Evolutionary conservation across 345 rosid genomes (phyloP).

Genomic region (Boechera divaricarpa): DNA sequence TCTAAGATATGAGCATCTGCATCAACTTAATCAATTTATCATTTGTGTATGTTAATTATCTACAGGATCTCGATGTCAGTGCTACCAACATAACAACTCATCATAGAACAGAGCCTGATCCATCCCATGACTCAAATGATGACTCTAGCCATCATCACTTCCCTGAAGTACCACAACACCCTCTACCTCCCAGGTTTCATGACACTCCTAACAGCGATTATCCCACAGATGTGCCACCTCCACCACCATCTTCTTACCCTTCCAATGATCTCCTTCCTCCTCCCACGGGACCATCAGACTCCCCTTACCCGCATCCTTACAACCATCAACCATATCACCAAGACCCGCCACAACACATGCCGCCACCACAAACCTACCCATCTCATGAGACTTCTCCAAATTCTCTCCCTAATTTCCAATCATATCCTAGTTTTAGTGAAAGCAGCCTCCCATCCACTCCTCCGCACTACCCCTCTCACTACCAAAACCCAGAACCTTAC

Average conservation of each 20-base stretch:
- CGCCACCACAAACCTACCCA: constrained; percentile 59
- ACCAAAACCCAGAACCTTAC: constrained; percentile 72
- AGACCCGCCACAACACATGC: constrained; percentile 63
- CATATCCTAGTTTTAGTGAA: constrained; percentile 87
- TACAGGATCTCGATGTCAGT: constrained; percentile 66
- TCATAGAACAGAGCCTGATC: constrained; percentile 54
- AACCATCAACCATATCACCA: constrained; percentile 62
- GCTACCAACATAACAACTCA: constrained; percentile 53
- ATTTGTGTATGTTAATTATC: constrained; percentile 24
- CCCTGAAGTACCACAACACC: constrained; percentile 51
- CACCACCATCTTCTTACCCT: constrained; percentile 63
- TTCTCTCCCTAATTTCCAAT: constrained; percentile 83
- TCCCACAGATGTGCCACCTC: constrained; percentile 51
- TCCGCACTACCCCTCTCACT: constrained; percentile 64
- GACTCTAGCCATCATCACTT: constrained; percentile 56
- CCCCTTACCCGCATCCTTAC: constrained; percentile 62
- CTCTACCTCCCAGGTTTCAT: constrained; percentile 55
- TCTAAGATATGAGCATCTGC: constrained; percentile 22
- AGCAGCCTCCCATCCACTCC: constrained; percentile 76
- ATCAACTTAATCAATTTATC: constrained; percentile 1
- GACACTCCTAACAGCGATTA: constrained; percentile 48
- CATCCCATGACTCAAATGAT: constrained; percentile 57
- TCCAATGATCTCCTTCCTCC: constrained; percentile 57
- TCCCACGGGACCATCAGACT: constrained; percentile 49
- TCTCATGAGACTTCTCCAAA: constrained; percentile 61